Base-by-base conservation (phyloP, 345 rosid species). In the Sisymbrium altissimum region DNA sequence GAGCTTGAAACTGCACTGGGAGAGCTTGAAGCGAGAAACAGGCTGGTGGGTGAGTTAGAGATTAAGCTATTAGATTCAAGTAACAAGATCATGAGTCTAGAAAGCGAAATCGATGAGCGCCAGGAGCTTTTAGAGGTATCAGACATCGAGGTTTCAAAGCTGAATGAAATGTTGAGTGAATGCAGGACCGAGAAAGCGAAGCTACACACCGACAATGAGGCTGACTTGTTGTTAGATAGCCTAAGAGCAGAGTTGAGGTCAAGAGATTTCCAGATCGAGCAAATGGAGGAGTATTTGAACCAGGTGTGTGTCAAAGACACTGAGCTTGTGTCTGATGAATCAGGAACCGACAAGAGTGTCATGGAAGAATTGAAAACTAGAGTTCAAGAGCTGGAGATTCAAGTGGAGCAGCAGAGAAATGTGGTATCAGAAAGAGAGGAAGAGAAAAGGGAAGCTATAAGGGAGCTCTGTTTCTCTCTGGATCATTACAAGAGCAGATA, bases 401-500 rank as follows among this genome's bases (percentile, higher is more conserved):
- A 86, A 73, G 89, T 81, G 53, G 86, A 85, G 59, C 50, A 74
- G 70, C 93, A 83, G 75, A 86, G 74, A 55, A 54, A 40, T 35
- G 80, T 73, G 79, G 78, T 90, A 40, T 50, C 63, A 52, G 90
- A 83, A 19, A 79, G 75, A 63, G 89, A 91, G n/a, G 90, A 93
- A 78, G 89, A 84, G 83, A 90, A 93, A 74, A 70, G 89, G 70
- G 97, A 90, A 78, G 98, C 87, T 38, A 90, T 93, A 64, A 74
- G 89, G 66, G 89, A 90, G 68, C 97, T 93, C 45, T 89, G 93
- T 80, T 83, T 90, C 82, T 86, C 96, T 23, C 62, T 93, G 55
- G 97, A 93, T 66, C 86, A 93, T 77, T 90, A 86, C 72, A 84
- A 75, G 79, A 86, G 77, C 38, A 85, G 86, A 15, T 93, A 93